Conservation (phyloP, 75 land plant species). For the Gnetum montanum region DNA sequence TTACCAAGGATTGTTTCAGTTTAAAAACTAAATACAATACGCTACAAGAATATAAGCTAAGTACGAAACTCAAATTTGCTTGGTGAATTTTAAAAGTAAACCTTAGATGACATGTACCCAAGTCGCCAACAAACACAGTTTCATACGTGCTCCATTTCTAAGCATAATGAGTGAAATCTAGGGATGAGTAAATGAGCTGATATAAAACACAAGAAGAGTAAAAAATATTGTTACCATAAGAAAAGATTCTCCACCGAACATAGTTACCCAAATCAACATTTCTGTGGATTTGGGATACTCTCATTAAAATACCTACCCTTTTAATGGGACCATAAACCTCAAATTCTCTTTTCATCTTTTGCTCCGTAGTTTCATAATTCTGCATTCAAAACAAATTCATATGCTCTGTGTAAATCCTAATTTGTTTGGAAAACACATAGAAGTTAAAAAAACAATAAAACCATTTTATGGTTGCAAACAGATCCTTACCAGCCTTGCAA, state of each 20-base stretch:
- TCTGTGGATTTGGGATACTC: conserved; percentile 6
- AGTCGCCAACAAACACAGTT: conserved; percentile 9
- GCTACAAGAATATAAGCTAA: neutral
- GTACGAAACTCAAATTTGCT: conserved; percentile 6
- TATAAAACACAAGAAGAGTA: neutral
- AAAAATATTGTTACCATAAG: neutral
- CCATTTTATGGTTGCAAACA: conserved; percentile 11
- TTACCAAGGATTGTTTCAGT: conserved; percentile 66
- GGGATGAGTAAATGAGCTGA: conserved; percentile 9
- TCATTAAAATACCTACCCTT: conserved; percentile 76
- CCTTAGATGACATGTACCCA: conserved; percentile 4
- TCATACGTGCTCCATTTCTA: conserved; percentile 6
- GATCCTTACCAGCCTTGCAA: conserved; percentile 50
- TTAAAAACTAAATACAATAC: neutral
- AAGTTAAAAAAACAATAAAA: neutral
- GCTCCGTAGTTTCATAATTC: conserved; percentile 96
- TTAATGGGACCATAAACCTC: conserved; percentile 98
- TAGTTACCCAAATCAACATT: conserved; percentile 7
- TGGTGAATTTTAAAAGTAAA: neutral
- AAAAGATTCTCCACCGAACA: conserved; percentile 1
- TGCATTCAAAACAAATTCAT: too few relatives aligned
- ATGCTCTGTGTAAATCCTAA: too few relatives aligned
- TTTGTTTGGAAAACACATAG: neutral
- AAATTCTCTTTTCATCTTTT: conserved; percentile 96
- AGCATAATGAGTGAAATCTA: conserved; percentile 1